These are phyloP conservation scores for Fusarium oligoseptatum DNA, from an alignment of 2,329 filamentous ascomycete species.

Conservation along the genomic window DNA sequence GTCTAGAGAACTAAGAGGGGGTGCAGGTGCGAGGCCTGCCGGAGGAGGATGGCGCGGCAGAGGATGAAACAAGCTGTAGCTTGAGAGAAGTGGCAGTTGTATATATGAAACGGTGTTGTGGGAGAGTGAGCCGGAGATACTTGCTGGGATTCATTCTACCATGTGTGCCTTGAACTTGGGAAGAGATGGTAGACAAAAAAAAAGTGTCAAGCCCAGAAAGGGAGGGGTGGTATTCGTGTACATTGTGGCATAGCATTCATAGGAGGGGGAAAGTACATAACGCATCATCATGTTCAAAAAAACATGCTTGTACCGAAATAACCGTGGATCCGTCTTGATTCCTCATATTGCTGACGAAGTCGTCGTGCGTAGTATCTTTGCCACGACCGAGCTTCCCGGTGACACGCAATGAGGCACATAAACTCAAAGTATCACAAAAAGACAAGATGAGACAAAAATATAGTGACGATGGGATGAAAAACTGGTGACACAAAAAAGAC, in stretches of 20 bases:
- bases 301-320: constrained; percentile 4
- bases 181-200: constrained; percentile 15
- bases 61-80: constrained; percentile 4
- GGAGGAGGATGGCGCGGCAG: background rate
- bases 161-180: background rate
- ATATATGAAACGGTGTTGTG: constrained; percentile 26
- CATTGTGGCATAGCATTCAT: constrained; percentile 29
- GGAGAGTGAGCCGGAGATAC: constrained; percentile 12
- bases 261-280: constrained; percentile 26
- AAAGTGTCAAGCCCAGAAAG: constrained; percentile 10
- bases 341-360: constrained; percentile 10
- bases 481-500: background rate
- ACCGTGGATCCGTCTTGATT: background rate
- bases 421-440: constrained; percentile 6
- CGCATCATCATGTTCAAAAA: constrained; percentile 4
- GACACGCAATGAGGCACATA: background rate
- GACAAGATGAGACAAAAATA: background rate
- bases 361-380: constrained; percentile 16
- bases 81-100: constrained; percentile 14
- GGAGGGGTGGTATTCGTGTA: constrained; percentile 19
- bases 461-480: no score
- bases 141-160: constrained; percentile 20
- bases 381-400: constrained; percentile 36
- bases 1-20: constrained; percentile 60
- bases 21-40: constrained; percentile 28